A percentile compares a stretch with the other conserved stretches of the same genome.
Evolutionary conservation across 768 basidiomycete genomes (phyloP).

Genomic region (Suillus ampliporus): DNA sequence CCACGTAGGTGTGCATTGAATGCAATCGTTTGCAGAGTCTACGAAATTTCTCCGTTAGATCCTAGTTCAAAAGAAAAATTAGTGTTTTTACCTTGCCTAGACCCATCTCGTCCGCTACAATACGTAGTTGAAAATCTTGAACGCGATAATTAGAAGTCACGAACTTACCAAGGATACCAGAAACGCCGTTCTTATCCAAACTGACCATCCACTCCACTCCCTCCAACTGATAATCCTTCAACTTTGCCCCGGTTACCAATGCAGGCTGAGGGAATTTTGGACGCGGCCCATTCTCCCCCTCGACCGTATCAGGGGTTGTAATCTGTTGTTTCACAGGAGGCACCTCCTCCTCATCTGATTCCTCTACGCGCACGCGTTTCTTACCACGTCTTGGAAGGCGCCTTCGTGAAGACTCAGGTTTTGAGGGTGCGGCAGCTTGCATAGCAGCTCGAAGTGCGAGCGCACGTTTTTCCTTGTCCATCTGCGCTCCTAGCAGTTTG

Average conservation of each 20-base stretch:
- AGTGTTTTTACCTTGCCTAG: conserved; percentile 73
- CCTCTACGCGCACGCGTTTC: conserved; percentile 20
- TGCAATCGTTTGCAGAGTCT: conserved; percentile 96
- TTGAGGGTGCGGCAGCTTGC: conserved; percentile 19
- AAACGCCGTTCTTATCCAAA: conserved; percentile 83
- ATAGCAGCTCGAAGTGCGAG: conserved; percentile 36
- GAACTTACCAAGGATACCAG: conserved; percentile 72
- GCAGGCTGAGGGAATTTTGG: conserved; percentile 71
- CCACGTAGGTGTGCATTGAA: conserved; percentile 91
- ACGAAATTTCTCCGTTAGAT: conserved; percentile 15
- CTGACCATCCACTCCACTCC: conserved; percentile 96
- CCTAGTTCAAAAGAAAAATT: conserved; percentile 2
- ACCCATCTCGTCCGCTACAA: conserved; percentile 92
- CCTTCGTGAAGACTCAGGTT: conserved; percentile 17
- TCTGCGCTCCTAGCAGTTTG: conserved; percentile 68
- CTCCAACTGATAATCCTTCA: conserved; percentile 92
- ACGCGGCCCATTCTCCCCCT: conserved; percentile 15
- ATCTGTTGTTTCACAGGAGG: not conserved
- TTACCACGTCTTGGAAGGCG: conserved; percentile 5
- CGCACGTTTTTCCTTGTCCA: conserved; percentile 62
- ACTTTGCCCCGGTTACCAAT: conserved; percentile 80
- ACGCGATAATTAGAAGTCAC: conserved; percentile 23
- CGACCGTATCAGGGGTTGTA: not conserved
- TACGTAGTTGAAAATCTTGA: not conserved
- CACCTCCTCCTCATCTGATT: conserved; percentile 27